These are phyloP conservation scores for Helicocarpus griseus DNA, from an alignment of 2,329 filamentous ascomycete species.

Conservation along the genomic window DNA sequence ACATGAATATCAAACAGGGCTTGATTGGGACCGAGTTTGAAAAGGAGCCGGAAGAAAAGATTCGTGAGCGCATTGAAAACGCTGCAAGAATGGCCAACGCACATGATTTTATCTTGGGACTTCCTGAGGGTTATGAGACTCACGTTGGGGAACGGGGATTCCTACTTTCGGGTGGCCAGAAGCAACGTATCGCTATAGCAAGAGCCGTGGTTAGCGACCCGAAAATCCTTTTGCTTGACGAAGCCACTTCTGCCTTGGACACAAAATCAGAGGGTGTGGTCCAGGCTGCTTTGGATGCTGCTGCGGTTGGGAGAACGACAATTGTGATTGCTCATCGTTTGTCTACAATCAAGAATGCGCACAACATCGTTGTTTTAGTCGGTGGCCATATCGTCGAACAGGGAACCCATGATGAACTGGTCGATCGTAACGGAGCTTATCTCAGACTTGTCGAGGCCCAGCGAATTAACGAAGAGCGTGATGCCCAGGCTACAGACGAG, in stretches of 20 bases:
- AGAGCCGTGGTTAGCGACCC: conserved; percentile 84
- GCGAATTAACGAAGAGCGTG: conserved; percentile 55
- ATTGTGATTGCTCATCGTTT: conserved; percentile 94
- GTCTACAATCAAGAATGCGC: conserved; percentile 85
- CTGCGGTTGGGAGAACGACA: conserved; percentile 77
- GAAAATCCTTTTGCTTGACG: conserved; percentile 84
- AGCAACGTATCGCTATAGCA: conserved; percentile 92
- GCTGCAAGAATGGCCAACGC: conserved; percentile 89
- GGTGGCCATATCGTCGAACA: conserved; percentile 82
- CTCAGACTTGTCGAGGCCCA: conserved; percentile 81
- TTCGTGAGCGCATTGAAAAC: conserved; percentile 61
- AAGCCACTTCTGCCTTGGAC: conserved; percentile 88
- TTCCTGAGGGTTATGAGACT: conserved; percentile 86
- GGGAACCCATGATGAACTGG: conserved; percentile 72
- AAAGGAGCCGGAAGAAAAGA: conserved; percentile 55
- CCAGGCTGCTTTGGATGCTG: conserved; percentile 81
- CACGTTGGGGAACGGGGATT: conserved; percentile 94
- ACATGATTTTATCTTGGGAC: conserved; percentile 73
- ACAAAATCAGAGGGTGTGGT: conserved; percentile 92
- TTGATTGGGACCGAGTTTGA: conserved; percentile 77
- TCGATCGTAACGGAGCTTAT: conserved; percentile 64
- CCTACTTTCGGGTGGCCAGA: conserved; percentile 85
- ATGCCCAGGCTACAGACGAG: conserved; percentile 23
- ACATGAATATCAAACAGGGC: conserved; percentile 80
- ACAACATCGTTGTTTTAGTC: conserved; percentile 93